These are phyloP conservation scores for Angophora floribunda DNA, from an alignment of 345 rosid species.

Conservation along the genomic window DNA sequence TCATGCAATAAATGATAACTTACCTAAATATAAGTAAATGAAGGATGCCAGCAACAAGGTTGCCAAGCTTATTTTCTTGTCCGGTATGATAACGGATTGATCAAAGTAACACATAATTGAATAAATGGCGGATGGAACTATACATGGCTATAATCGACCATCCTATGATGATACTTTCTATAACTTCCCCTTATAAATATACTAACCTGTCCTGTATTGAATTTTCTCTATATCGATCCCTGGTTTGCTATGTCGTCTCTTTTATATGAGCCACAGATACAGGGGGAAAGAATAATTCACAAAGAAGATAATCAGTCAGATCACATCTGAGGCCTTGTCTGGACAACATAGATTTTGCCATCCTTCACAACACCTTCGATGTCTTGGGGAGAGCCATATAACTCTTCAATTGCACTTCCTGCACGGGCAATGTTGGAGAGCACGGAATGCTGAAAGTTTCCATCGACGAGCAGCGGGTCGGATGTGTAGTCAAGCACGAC, in stretches of 20 bases:
- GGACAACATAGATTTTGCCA: constrained; percentile 84
- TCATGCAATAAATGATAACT: neutral
- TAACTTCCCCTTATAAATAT: neutral
- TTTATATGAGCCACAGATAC: neutral
- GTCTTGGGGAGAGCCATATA: constrained; percentile 87
- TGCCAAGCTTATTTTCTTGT: neutral
- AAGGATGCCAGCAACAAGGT: neutral
- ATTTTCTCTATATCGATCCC: neutral
- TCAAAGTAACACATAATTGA: neutral
- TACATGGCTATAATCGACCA: neutral
- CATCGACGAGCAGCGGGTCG: constrained; percentile 58
- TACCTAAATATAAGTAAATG: neutral
- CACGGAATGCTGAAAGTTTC: constrained; percentile 46
- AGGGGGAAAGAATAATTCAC: neutral
- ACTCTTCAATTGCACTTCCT: constrained; percentile 74
- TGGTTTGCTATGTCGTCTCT: neutral
- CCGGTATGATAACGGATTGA: neutral
- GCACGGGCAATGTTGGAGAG: constrained; percentile 77
- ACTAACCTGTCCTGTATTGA: neutral
- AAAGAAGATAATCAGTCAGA: neutral
- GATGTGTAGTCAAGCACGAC: constrained; percentile 74
- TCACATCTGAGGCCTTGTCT: constrained; percentile 96
- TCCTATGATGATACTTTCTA: neutral
- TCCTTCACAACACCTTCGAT: constrained; percentile 91
- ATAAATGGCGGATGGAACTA: neutral